phyloP scores from a whole-genome alignment of 1,284 basidiomycete species.

The Cystobasidium pallidum region DNA sequence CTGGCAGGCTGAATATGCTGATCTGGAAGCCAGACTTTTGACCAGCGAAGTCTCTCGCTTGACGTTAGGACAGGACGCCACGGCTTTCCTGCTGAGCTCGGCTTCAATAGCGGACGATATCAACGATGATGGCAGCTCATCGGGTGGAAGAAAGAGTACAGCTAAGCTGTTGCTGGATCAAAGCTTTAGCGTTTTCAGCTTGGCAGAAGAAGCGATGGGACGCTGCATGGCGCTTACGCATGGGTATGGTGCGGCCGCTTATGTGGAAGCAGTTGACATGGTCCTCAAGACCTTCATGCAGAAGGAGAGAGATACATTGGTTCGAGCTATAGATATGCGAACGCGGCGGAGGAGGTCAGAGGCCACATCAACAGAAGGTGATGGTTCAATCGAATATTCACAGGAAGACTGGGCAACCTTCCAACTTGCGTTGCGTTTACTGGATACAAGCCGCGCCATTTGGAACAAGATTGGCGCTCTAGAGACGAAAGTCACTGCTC shows the following conservation, averaged over 20 bases:
- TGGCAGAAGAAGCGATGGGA: conserved; percentile 75
- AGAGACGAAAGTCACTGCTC: conserved; percentile 68
- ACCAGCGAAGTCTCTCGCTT: conserved; percentile 19
- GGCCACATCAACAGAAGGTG: conserved; percentile 61
- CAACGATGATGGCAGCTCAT: conserved; percentile 61
- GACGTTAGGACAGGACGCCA: conserved; percentile 31
- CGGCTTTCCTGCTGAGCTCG: conserved; percentile 29
- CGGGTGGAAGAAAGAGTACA: conserved; percentile 19
- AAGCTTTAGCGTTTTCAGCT: conserved; percentile 69
- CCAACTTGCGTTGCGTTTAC: conserved; percentile 76
- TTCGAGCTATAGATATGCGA: conserved; percentile 24
- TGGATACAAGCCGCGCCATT: conserved; percentile 73
- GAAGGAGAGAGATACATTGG: conserved; percentile 35
- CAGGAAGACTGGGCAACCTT: conserved; percentile 83
- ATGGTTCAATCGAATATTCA: conserved; percentile 76
- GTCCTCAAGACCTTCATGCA: conserved; percentile 64
- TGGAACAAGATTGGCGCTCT: conserved; percentile 69
- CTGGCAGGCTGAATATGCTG: conserved; percentile 78
- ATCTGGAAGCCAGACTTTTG: conserved; percentile 63
- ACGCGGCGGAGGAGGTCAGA: conserved; percentile 56
- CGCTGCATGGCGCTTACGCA: conserved; percentile 80
- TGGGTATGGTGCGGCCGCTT: conserved; percentile 75
- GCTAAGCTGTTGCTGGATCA: conserved; percentile 58
- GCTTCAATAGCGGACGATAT: conserved; percentile 7
- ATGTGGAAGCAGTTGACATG: conserved; percentile 72